Evolutionary conservation across 306 rosid genomes (phyloP).

Genomic region (Glycyrrhiza uralensis): DNA sequence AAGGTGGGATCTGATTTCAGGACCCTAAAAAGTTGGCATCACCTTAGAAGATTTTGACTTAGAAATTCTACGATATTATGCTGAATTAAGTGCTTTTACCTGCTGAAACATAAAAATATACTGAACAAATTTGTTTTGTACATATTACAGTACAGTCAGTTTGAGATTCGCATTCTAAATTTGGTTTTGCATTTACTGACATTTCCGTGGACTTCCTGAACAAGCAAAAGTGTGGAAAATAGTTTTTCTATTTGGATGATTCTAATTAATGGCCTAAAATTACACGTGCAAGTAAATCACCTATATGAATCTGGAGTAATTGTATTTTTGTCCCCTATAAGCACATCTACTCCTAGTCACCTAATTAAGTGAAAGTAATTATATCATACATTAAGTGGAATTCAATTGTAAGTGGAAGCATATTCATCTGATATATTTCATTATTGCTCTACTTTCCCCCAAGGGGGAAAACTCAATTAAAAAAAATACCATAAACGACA

Average conservation of each 20-base stretch:
- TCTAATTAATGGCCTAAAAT: constrained; percentile 2
- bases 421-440: background rate
- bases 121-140: background rate
- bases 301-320: background rate
- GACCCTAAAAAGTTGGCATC: background rate
- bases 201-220: background rate
- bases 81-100: background rate
- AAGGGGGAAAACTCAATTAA: background rate
- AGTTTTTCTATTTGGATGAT: constrained; percentile 3
- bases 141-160: background rate
- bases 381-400: constrained; percentile 18
- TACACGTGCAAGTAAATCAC: constrained; percentile 5
- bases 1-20: background rate
- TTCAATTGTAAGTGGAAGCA: constrained; percentile 12
- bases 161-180: constrained; percentile 3
- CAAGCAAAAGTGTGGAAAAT: background rate
- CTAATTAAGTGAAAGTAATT: constrained; percentile 1
- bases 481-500: background rate
- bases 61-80: background rate
- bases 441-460: background rate
- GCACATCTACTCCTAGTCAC: background rate
- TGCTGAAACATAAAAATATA: constrained; percentile 1
- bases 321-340: background rate
- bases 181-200: constrained; percentile 15
- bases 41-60: constrained; percentile 10